Evolutionary conservation across 441 rosid genomes (phyloP).

Genomic region (Adansonia rubrostipa): DNA sequence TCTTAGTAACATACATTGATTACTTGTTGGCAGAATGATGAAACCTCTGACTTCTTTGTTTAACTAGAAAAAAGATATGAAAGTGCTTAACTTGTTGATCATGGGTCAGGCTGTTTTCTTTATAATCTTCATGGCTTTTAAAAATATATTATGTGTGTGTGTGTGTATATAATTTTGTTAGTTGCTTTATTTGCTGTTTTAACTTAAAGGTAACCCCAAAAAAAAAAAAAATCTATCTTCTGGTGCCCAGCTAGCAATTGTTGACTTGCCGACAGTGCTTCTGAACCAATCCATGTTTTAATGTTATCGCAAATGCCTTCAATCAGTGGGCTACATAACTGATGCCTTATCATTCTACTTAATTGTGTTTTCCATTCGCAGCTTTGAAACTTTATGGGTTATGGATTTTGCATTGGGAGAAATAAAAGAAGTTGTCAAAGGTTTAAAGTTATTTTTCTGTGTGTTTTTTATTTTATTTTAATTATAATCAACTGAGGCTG

Average conservation of each 20-base stretch:
- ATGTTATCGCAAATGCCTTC: slow-evolving; percentile 4
- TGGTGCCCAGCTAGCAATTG: slow-evolving; percentile 10
- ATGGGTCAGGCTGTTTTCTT: background rate
- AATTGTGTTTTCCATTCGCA: slow-evolving; percentile 38
- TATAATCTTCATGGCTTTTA: background rate
- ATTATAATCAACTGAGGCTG: background rate
- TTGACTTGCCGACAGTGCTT: background rate
- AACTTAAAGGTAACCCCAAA: background rate
- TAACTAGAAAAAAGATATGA: background rate
- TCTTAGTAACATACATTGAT: background rate
- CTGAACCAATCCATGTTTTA: background rate
- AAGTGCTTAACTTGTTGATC: background rate
- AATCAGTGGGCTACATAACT: background rate
- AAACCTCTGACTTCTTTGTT: background rate
- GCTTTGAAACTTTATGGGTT: slow-evolving; percentile 80
- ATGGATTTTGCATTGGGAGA: slow-evolving; percentile 69
- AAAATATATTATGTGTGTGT: background rate
- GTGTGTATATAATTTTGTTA: background rate
- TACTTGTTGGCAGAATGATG: slow-evolving; percentile 5
- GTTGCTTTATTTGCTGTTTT: background rate
- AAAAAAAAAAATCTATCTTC: background rate
- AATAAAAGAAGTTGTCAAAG: slow-evolving; percentile 68
- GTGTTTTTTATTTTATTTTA: slow-evolving; percentile 16
- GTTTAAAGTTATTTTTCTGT: slow-evolving; percentile 43
- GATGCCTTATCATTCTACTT: slow-evolving; percentile 24